A percentile compares a stretch with the other conserved stretches of the same genome.
phyloP scores from a whole-genome alignment of 2,329 filamentous ascomycete genomes.

The Septoria petroselini region DNA sequence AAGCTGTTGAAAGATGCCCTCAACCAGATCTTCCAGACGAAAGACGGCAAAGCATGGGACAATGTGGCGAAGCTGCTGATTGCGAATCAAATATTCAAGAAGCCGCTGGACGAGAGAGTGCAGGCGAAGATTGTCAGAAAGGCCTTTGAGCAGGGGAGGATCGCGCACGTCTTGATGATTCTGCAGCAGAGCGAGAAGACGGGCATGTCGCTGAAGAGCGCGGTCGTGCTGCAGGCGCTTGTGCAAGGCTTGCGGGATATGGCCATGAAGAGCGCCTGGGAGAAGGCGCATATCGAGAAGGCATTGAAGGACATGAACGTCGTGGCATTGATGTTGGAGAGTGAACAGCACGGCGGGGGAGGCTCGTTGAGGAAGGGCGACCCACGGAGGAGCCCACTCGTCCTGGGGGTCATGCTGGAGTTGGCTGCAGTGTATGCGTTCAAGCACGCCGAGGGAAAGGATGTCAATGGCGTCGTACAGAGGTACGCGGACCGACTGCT shows the following conservation, averaged over 20 bases:
- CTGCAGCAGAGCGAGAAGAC: slow-evolving; percentile 36
- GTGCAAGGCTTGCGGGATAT: slow-evolving; percentile 39
- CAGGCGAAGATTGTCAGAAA: slow-evolving; percentile 39
- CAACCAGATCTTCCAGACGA: slow-evolving; percentile 29
- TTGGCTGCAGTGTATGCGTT: slow-evolving; percentile 43
- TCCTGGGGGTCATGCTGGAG: slow-evolving; percentile 46
- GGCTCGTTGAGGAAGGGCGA: slow-evolving; percentile 29
- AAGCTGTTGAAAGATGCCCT: slow-evolving; percentile 34
- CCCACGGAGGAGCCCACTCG: slow-evolving; percentile 37
- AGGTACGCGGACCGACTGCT: slow-evolving; percentile 43
- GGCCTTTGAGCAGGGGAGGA: slow-evolving; percentile 31
- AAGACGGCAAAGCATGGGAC: slow-evolving; percentile 30
- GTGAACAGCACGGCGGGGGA: slow-evolving; percentile 39
- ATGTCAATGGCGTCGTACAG: slow-evolving; percentile 41
- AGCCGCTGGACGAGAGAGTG: slow-evolving; percentile 18
- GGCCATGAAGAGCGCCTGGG: slow-evolving; percentile 39
- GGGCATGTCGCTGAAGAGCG: slow-evolving; percentile 36
- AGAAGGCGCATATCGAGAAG: slow-evolving; percentile 38
- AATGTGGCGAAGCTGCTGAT: slow-evolving; percentile 38
- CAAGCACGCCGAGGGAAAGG: slow-evolving; percentile 35
- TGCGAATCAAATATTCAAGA: slow-evolving; percentile 32
- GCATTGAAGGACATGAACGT: slow-evolving; percentile 41
- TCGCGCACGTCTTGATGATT: slow-evolving; percentile 35
- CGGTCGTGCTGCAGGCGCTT: slow-evolving; percentile 36
- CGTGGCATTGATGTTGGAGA: slow-evolving; percentile 44